Base-by-base conservation (phyloP, 2,329 filamentous ascomycete genomes). In the Fusarium buxicola region DNA sequence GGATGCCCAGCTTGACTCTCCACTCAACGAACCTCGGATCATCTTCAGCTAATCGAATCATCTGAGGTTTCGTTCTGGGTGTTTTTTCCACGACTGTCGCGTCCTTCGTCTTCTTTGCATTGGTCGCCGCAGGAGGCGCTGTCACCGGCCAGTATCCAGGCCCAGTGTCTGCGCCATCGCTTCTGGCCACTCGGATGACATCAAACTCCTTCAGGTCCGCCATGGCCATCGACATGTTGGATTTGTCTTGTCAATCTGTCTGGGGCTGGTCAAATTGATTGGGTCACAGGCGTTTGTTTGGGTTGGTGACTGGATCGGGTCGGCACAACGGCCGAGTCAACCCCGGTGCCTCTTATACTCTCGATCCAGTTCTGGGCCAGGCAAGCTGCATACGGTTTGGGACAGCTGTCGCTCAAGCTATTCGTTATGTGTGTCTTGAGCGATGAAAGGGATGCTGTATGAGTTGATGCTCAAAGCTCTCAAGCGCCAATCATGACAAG, bases 121-220 rank as follows among this genome's bases (percentile, higher is more conserved):
- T 63, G 18, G 73, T 65, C 27, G 65, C 54, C 16, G 74, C 46
- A 25, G 71, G 60, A 4, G 71, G 50, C 45, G 72, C 40, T 24
- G 63, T 70, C 55, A 75, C 55, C 13, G 78, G 77, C 79, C 79
- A 81, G 65, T 81, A 81, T 9, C 78, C 79, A 1, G 78, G 78
- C 3, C 79, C 79, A 8, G 74, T 76, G 46, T 81, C 80, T 38
- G 74, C 73, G 15, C 81, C 81, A 71, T 83, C 81, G 63, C 78
- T 82, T 46, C 81, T 77, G 7, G 74, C 75, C 35, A 83, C 74
- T 46, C 74, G 72, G 18, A 82, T 70, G 18, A 79, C 69, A 34
- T 80, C 76, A 35, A 79, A 80, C 5, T 80, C 77, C 43, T 76
- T 78, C 48, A 72, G 61, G 3, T 78, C 76, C 15, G 75, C 55